Base-by-base conservation (phyloP, 371 early-diverging fungal genomes). In the Mortierella sp. region DNA sequence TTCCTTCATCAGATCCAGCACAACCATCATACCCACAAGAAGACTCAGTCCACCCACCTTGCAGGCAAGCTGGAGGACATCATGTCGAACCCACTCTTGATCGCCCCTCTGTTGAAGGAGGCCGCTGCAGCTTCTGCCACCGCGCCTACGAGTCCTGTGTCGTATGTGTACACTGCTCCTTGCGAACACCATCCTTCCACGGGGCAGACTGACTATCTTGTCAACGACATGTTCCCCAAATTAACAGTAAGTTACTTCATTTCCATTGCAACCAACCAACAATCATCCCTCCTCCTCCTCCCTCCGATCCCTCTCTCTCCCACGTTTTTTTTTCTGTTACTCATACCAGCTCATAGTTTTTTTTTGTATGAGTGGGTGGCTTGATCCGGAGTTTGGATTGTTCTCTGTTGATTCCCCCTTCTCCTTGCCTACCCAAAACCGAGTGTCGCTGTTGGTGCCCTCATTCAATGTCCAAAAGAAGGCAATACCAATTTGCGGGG, bases 161-260 rank as follows among this genome's bases (percentile, higher is more conserved):
- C 82, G 16, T 88, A 88, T 72, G 82, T 88, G 7, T 88, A 88
- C 70, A 83, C 79, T 14, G 88, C 88, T 2, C 88, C 88, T 7
- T 88, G 88, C 65, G 88, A 88, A 56, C 88, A 84, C 70, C 84
- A 88, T 44, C 88, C 88, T 4, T 88, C 78, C 49, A 81, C 82
- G 56, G 84, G 84, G 29, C 84, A 82, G 75, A 88, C 82, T 0
- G 84, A 84, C 51, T 88, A 88, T 63, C 84, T 88, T 18, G 84
- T 88, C 71, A 88, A 88, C 58, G 88, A 88, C 80, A 83, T 82
- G 82, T 82, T 83, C 78, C 84, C 82, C 27, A 88, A 88, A 60
- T 80, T 82, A 74, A 79, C 58, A 58, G 87, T 86, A 86, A 86
- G 87, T 86, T 86, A 41, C 41, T 8, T n/a, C 14, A 24, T 54